Evolutionary conservation across 371 early-diverging fungal species (phyloP).

Genomic region (Syncephalis plumigaleata): DNA sequence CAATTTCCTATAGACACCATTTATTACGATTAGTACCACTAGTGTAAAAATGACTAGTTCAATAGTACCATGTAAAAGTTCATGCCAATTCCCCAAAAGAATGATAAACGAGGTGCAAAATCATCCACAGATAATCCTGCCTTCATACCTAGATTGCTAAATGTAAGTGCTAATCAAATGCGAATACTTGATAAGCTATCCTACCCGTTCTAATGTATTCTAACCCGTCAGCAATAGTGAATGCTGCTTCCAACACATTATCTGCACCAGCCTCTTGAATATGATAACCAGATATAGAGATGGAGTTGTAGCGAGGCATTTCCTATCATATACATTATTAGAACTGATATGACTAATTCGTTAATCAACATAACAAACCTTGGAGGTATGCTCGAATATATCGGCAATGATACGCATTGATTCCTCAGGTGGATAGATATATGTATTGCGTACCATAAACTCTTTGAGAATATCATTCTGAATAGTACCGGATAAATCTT

Average conservation of each 20-base stretch:
- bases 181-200: not conserved
- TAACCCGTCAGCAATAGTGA: constrained; percentile 73
- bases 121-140: constrained; percentile 72
- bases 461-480: constrained; percentile 84
- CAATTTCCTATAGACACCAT: constrained; percentile 35
- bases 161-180: not conserved
- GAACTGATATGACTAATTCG: not conserved
- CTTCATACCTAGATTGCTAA: constrained; percentile 24
- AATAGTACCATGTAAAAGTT: constrained; percentile 90
- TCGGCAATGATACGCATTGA: constrained; percentile 75
- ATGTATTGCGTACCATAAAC: constrained; percentile 83
- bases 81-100: constrained; percentile 85
- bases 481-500: constrained; percentile 65
- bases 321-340: constrained; percentile 17
- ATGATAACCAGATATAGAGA: constrained; percentile 80
- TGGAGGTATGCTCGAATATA: constrained; percentile 67
- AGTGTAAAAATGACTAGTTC: constrained; percentile 6
- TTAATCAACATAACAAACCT: constrained; percentile 6
- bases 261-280: constrained; percentile 83
- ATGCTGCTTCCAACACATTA: constrained; percentile 65
- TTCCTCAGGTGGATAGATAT: constrained; percentile 72
- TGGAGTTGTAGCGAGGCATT: constrained; percentile 83
- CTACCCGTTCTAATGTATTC: constrained; percentile 58
- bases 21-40: not conserved
- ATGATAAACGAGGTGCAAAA: constrained; percentile 73